Base-by-base conservation (phyloP, 768 basidiomycete species). In the Collybiopsis confluens region DNA sequence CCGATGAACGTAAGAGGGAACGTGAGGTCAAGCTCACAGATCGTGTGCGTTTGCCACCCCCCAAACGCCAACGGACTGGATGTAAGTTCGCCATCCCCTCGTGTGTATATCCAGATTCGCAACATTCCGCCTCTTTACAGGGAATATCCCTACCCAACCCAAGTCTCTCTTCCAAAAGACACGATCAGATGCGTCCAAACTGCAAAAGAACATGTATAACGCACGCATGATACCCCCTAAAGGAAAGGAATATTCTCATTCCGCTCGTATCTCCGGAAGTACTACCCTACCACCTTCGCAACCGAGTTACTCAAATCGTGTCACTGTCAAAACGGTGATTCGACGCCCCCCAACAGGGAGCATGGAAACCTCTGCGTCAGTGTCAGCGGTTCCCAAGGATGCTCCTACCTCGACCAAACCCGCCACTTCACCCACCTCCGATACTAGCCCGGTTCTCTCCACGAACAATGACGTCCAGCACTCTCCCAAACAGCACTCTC, bases 91-190 rank as follows among this genome's bases (percentile, higher is more conserved):
- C 11, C 20, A 8, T 56, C 46, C 6, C 23, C 16, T 16, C 35
- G 38, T 47, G 11, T 10, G 30, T 37, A 48, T 35, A 13, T 18
- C 15, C 26, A 18, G 21, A 4, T 13, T 37, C 13, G 10, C 47
- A 35, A n/a, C 3, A 23, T 48, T 7, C 7, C 18, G 21, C 23
- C 23, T 33, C n/a, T 41, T 21, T 1, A 15, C 20, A 77, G 77
- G 75, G 73, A 68, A 67, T 3, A 58, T 63, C 43, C 64, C 63
- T 33, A 43, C 66, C 9, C 75, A 68, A 58, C 83, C 86, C 20
- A 90, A 85, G 70, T 76, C 85, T 15, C 71, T 92, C 18, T 85
- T 92, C 59, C 86, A 91, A 72, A 90, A 88, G 70, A 84, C 88
- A 5, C 81, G 80, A 54, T 74, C 73, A 40, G 86, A 90, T 60